Base-by-base conservation (phyloP, 2,329 filamentous ascomycete genomes). In the Fusarium torulosum region DNA sequence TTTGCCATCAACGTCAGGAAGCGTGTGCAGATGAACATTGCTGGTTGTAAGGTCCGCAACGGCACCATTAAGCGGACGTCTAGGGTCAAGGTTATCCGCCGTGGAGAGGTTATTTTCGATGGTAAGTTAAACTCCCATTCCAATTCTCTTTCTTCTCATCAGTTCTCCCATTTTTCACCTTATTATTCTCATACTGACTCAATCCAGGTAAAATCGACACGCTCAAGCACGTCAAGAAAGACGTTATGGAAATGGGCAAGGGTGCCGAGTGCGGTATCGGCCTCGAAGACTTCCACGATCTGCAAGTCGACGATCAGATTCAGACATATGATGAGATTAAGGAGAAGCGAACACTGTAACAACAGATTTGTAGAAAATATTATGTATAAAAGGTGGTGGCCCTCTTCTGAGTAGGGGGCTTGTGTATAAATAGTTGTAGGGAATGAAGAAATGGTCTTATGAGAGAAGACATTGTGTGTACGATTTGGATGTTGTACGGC, bases 211-310 rank as follows among this genome's bases (percentile, higher is more conserved):
- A 85, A 51, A 87, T 98, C 42, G 85, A 88, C 19, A 92, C 92
- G 2, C 87, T 99, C 59, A 97, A 96, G 81, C 92, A 96, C 74
- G 88, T 91, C 77, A 97, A 98, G 85, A 96, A 96, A 77, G 93
- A 97, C 69, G 92, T 96, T 29, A 83, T 84, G 44, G 93, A 97
- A 75, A 96, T 97, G 89, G 89, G 89, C 73, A 98, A 97, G 80
- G 94, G 94, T 59, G 88, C 86, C n/a, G 96, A 99, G 79, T 99
- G 96, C 74, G 96, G 96, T 69, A 90, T 99, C 70, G 89, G 88
- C 52, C 95, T 99, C 74, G 88, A 91, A 4, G 86, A 84, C 31
- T 99, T 93, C 88, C 84, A 91, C 46, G 91, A 88, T 21, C 91
- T 98, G 76, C 78, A 90, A 74, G 83, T 88, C 15, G 96, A 95